Evolutionary conservation across 441 rosid genomes (phyloP).

Genomic region (Populus hybrid): DNA sequence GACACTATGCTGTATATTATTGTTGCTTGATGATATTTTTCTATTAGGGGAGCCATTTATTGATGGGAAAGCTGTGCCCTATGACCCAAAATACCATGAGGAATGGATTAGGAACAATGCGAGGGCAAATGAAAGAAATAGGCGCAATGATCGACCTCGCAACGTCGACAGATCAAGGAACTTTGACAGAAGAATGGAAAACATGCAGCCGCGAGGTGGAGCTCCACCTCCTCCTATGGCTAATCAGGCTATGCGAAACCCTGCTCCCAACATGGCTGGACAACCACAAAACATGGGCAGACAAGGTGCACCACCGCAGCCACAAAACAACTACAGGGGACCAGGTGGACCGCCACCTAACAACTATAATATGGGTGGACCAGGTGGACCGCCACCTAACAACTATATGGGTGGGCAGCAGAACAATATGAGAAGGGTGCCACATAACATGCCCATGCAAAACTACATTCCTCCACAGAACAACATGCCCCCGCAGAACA

Average conservation of each 20-base stretch:
- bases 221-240: slow-evolving; percentile 18
- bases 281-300: slow-evolving; percentile 19
- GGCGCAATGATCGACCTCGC: slow-evolving; percentile 82
- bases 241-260: slow-evolving; percentile 32
- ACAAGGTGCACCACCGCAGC: not conserved
- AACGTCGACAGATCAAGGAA: slow-evolving; percentile 71
- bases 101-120: slow-evolving; percentile 94
- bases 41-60: slow-evolving; percentile 86
- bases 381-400: slow-evolving; percentile 3
- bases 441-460: not conserved
- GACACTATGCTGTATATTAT: not conserved
- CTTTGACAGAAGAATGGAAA: slow-evolving; percentile 84
- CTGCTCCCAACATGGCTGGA: slow-evolving; percentile 23
- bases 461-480: slow-evolving; percentile 21
- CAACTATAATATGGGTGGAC: slow-evolving; percentile 7
- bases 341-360: slow-evolving; percentile 11
- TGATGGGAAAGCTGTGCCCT: slow-evolving; percentile 88
- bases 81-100: slow-evolving; percentile 91
- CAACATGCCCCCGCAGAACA: not conserved
- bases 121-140: slow-evolving; percentile 78
- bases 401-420: slow-evolving; percentile 15
- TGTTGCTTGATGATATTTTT: not conserved
- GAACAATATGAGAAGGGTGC: slow-evolving; percentile 21
- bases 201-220: slow-evolving; percentile 43
- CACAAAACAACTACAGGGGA: not conserved